A percentile compares a stretch with the other conserved stretches of the same genome.
These are phyloP conservation scores for Aureobasidium sp. DNA, from an alignment of 2,329 filamentous ascomycete genomes.

Conservation along the genomic window DNA sequence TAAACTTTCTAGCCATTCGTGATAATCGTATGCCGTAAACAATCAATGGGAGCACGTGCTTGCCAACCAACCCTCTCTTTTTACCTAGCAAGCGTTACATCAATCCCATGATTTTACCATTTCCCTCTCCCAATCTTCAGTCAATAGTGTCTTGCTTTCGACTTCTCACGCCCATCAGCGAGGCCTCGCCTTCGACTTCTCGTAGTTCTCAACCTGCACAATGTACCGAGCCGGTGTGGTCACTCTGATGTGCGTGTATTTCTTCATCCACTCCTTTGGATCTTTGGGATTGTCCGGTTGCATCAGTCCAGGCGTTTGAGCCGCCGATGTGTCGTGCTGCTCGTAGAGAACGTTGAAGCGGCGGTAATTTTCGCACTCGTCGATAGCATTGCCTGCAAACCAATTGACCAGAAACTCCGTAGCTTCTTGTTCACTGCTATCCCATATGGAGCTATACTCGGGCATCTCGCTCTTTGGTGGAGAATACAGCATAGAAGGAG, in stretches of 20 bases:
- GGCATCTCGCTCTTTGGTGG: conserved; percentile 15
- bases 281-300: conserved; percentile 16
- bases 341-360: conserved; percentile 24
- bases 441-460: conserved; percentile 18
- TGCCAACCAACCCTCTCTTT: neutral
- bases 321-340: conserved; percentile 6
- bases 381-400: conserved; percentile 20
- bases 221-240: conserved; percentile 12
- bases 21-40: neutral
- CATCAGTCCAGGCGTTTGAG: neutral
- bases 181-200: conserved; percentile 8
- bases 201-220: conserved; percentile 6
- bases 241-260: conserved; percentile 22
- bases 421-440: conserved; percentile 19
- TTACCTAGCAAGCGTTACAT: neutral
- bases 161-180: neutral
- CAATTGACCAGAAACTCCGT: conserved; percentile 24
- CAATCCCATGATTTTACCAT: neutral
- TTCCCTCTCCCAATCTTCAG: neutral
- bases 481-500: conserved; percentile 1
- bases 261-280: conserved; percentile 19
- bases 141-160: no score
- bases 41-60: neutral
- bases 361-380: conserved; percentile 19
- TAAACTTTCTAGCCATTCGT: neutral